Evolutionary conservation across 1,284 basidiomycete species (phyloP).

Genomic region (Microbotryum scabiosae): DNA sequence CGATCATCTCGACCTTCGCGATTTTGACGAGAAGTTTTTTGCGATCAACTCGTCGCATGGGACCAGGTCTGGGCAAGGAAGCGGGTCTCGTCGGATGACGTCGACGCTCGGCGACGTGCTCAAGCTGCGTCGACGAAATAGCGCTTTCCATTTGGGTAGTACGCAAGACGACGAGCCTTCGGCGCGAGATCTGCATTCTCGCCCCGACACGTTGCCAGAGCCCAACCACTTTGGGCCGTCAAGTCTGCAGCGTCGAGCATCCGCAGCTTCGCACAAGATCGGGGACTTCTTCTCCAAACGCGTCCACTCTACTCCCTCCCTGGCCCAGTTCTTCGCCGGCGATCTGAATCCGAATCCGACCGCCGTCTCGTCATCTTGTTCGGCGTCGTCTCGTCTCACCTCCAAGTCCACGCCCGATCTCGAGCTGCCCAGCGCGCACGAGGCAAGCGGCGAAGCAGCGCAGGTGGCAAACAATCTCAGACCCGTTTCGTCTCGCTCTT

Average conservation of each 20-base stretch:
- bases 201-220: conserved; percentile 1
- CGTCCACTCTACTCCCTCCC: conserved; percentile 4
- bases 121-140: background rate
- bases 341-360: no score
- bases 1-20: conserved; percentile 11
- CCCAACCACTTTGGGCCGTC: background rate
- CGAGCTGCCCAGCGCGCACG: background rate
- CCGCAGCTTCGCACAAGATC: background rate
- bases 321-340: conserved; percentile 1
- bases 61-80: no score
- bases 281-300: conserved; percentile 4
- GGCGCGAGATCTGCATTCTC: background rate
- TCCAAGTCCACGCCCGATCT: background rate
- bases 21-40: background rate
- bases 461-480: no score
- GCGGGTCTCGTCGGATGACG: background rate
- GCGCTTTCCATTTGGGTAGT: background rate
- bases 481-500: no score
- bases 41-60: no score
- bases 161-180: background rate
- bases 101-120: background rate
- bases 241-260: conserved; percentile 2
- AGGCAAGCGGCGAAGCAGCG: no score
- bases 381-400: background rate
- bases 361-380: background rate